phyloP scores from a whole-genome alignment of 352 stramenopile species.

The Pythium dissotocum region DNA sequence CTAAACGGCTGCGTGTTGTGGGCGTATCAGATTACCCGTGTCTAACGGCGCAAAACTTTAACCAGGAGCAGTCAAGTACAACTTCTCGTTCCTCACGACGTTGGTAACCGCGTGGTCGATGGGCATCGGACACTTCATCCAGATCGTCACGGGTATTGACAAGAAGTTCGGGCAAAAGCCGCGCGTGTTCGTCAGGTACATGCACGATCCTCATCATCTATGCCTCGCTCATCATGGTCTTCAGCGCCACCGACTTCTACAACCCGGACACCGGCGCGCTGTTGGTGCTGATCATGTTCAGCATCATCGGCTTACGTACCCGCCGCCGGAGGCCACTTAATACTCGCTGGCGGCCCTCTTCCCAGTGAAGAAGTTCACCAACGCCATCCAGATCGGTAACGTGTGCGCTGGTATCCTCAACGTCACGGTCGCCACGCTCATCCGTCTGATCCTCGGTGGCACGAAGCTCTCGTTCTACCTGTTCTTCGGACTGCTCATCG shows the following conservation, averaged over 20 bases:
- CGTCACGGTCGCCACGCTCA: constrained; percentile 52
- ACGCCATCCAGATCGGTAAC: constrained; percentile 69
- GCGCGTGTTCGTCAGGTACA: constrained; percentile 52
- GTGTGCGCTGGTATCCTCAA: constrained; percentile 51
- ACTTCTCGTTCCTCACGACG: constrained; percentile 73
- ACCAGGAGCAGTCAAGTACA: constrained; percentile 26
- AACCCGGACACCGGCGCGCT: constrained; percentile 48
- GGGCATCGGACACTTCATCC: constrained; percentile 46
- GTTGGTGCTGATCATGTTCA: constrained; percentile 62
- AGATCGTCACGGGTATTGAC: constrained; percentile 61
- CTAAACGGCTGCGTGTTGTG: constrained; percentile 41
- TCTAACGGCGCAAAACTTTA: constrained; percentile 39
- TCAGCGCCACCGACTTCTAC: constrained; percentile 50
- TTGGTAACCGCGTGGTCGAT: constrained; percentile 62
- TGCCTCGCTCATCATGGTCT: constrained; percentile 62
- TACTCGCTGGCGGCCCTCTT: constrained; percentile 67
- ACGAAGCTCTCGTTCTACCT: constrained; percentile 55
- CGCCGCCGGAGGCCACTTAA: constrained; percentile 55
- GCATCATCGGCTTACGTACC: constrained; percentile 47
- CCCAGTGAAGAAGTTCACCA: constrained; percentile 64
- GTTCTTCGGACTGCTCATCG: constrained; percentile 56
- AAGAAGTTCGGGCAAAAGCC: constrained; percentile 46
- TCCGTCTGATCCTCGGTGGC: constrained; percentile 53
- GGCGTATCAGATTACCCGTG: constrained; percentile 38
- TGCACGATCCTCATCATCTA: constrained; percentile 48